Evolutionary conservation across 2,329 filamentous ascomycete species (phyloP), one percentile per base, ranked within the genome.

Genomic region (Pestalotiopsis sp.): DNA sequence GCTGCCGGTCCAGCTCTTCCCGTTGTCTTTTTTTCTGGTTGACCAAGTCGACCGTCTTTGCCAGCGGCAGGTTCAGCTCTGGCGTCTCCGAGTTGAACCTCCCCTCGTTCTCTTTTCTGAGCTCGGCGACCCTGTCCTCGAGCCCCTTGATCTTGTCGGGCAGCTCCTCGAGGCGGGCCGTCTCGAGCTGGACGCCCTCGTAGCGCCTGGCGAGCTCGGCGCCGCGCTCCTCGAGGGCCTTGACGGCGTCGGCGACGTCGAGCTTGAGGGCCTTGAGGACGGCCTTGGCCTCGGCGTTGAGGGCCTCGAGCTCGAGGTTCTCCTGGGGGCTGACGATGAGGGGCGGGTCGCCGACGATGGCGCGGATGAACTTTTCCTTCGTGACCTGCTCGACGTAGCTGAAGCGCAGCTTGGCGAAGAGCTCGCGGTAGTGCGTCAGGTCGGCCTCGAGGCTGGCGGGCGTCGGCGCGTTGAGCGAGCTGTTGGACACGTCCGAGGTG

Each of bases 331-430:
- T 91, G 68, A 97, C 93, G 60, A 98, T 92, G 17, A 95, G 86
- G 0, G 95, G 96, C 63, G 95, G 94, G 71, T 97, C 93, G 71
- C 93, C 94, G 17, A 97, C 94, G 74, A 98, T 97, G 72, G 93
- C 91, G 73, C 94, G 93, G 67, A 99, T 91, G 80, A 98, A 98
- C 77, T 97, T 97, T 80, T 99, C 96, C 82, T 98, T 99, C 59
- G 95, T 98, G 71, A 98, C 94, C 84, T 98, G 96, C 82, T 99
- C 96, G 74, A 98, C 92, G 81, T 98, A 98, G 72, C 93, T 97
- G 84, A 98, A 98, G 74, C 95, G 93, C 52, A 98, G 87, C 82
- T 99, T 98, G 57, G 94, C 92, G 81, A 98, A 99, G 23, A 98
- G 88, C 81, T 98, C 95, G 82, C 93, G 94, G 83, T 98, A 98